Conservation (phyloP, 345 rosid species). For the Populus pruinosa region DNA sequence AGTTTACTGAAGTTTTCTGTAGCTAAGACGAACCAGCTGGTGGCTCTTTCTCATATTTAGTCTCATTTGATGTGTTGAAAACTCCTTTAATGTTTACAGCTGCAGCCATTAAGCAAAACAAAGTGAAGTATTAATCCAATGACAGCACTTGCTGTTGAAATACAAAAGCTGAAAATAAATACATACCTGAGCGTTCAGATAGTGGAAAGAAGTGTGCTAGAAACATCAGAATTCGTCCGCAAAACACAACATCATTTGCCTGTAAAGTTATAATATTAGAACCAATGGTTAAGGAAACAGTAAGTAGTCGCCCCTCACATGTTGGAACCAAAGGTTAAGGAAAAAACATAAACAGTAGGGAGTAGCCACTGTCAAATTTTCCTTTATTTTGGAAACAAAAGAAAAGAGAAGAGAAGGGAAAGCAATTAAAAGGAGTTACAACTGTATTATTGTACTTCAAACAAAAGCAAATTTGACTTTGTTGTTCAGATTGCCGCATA, state of each 20-base stretch:
- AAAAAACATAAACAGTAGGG: background rate
- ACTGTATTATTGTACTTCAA: background rate
- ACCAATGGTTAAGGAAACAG: background rate
- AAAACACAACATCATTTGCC: slow-evolving; percentile 97
- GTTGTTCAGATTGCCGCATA: background rate
- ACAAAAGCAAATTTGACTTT: slow-evolving; percentile 4
- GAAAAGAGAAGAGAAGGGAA: background rate
- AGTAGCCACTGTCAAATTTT: background rate
- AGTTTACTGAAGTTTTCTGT: background rate
- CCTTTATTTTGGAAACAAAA: background rate
- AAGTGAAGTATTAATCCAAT: slow-evolving; percentile 7
- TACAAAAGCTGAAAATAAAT: slow-evolving; percentile 8
- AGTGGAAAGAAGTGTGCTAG: slow-evolving; percentile 93
- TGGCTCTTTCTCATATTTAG: slow-evolving; percentile 86
- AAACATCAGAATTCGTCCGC: slow-evolving; percentile 96
- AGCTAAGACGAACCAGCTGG: slow-evolving; percentile 54
- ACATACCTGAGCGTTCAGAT: slow-evolving; percentile 90
- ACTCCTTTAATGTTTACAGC: slow-evolving; percentile 98
- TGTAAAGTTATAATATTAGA: slow-evolving; percentile 29
- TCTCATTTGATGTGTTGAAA: slow-evolving; percentile 94
- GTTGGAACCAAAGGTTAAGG: background rate
- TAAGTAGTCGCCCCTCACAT: background rate
- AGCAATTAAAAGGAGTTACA: background rate
- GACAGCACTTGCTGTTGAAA: slow-evolving; percentile 9
- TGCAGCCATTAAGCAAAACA: slow-evolving; percentile 41